Conservation (phyloP, 306 rosid genomes). For the Lotus japonicus region DNA sequence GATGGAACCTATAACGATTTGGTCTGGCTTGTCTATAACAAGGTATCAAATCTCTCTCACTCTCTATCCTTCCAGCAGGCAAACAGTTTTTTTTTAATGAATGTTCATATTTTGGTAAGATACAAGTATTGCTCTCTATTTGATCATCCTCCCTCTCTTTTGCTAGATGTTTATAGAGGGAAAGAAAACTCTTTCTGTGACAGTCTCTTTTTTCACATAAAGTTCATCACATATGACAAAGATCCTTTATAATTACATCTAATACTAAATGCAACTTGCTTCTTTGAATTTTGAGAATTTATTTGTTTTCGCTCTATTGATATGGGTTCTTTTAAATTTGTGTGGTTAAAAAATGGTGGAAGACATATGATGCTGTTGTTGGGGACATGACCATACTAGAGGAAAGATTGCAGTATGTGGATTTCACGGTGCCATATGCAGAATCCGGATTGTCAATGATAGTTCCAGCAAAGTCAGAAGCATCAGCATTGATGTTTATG, state of each 20-base stretch:
- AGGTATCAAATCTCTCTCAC: constrained; percentile 34
- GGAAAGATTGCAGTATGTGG: constrained; percentile 42
- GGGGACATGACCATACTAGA: constrained; percentile 62
- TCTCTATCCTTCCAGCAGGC: too few species aligned
- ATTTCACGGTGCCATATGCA: constrained; percentile 68
- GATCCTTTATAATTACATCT: neutral
- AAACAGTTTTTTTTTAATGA: neutral
- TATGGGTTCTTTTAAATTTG: neutral
- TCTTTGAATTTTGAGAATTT: neutral
- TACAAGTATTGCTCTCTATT: constrained; percentile 6
- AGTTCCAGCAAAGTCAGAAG: constrained; percentile 37
- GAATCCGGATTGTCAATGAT: constrained; percentile 62
- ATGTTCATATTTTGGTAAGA: neutral
- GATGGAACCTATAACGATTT: constrained; percentile 39
- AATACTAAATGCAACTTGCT: neutral
- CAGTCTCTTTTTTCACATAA: neutral
- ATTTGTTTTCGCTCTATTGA: neutral
- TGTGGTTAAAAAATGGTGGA: constrained; percentile 19
- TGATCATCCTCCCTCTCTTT: neutral
- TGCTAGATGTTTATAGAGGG: neutral
- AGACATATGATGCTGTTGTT: constrained; percentile 57
- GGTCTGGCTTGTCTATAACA: constrained; percentile 41
- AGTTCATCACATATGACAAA: neutral
- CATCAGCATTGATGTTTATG: constrained; percentile 50
- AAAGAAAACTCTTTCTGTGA: neutral